Conservation (phyloP, 306 rosid genomes). For the Notholithocarpus densiflorus region DNA sequence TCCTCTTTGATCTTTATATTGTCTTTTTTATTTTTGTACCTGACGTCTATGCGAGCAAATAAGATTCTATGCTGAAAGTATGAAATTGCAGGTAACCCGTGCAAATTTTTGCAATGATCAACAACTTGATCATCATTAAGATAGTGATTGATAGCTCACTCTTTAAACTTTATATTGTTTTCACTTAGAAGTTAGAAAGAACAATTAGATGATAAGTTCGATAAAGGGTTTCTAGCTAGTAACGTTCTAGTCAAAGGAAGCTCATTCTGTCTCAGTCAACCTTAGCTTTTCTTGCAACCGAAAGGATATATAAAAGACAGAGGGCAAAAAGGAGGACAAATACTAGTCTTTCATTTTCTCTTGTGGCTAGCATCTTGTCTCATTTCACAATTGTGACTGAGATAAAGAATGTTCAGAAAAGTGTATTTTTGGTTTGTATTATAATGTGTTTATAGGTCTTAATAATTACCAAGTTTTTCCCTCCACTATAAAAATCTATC, state of each 20-base stretch:
- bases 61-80: neutral
- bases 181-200: neutral
- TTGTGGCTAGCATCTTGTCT: neutral
- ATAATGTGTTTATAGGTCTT: neutral
- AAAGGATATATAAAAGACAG: neutral
- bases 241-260: neutral
- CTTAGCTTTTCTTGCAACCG: neutral
- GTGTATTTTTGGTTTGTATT: neutral
- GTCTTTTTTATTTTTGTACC: neutral
- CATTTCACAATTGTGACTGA: neutral
- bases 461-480: neutral
- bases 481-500: neutral
- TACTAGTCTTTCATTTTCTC: neutral
- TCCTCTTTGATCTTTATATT: too few species aligned
- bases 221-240: neutral
- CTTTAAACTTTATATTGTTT: neutral
- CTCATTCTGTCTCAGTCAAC: neutral
- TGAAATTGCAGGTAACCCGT: too few species aligned
- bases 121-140: neutral
- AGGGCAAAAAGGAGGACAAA: neutral
- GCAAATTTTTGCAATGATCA: neutral
- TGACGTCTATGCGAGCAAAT: neutral
- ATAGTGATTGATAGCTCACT: neutral
- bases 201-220: neutral
- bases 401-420: neutral